Conservation (phyloP, 768 basidiomycete species). For the Asterophora lycoperdoides region DNA sequence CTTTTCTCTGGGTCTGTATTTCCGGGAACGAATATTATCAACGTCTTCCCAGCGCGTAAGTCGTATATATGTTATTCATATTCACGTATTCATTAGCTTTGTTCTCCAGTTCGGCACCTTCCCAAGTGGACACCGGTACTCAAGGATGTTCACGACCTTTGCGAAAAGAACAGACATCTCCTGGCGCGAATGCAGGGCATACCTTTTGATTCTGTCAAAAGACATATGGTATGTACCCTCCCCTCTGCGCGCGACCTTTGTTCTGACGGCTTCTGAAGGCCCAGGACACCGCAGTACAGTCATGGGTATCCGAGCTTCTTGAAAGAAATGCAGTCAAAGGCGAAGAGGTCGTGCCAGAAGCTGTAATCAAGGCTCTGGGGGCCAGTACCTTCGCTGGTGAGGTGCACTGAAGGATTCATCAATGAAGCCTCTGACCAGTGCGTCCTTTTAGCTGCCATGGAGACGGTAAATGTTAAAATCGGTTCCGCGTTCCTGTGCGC, state of each 20-base stretch:
- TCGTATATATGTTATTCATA: not conserved
- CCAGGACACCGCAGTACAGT: constrained; percentile 5
- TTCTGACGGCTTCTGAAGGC: not conserved
- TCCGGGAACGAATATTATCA: constrained; percentile 11
- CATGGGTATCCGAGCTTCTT: constrained; percentile 8
- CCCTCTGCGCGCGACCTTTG: not conserved
- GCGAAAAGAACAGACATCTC: constrained; percentile 1
- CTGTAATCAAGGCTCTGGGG: constrained; percentile 5
- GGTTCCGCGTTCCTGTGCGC: not conserved
- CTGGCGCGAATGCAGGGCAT: not conserved
- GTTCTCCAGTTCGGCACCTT: constrained; percentile 2
- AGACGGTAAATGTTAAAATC: not conserved
- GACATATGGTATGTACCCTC: constrained; percentile 1
- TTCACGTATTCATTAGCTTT: not conserved
- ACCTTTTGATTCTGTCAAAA: constrained; percentile 5
- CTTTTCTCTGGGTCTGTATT: constrained; percentile 10
- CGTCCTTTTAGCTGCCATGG: constrained; percentile 1
- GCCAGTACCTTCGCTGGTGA: constrained; percentile 9
- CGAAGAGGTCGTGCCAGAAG: constrained; percentile 5
- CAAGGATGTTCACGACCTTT: constrained; percentile 6
- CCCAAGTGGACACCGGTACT: constrained; percentile 6
- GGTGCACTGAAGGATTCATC: not conserved
- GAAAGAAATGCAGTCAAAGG: constrained; percentile 6
- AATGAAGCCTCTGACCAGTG: not conserved
- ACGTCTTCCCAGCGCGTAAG: constrained; percentile 5